A percentile compares a stretch with the other conserved stretches of the same genome.
phyloP scores from a whole-genome alignment of 2,329 filamentous ascomycete genomes.

The Colletotrichum incanum region DNA sequence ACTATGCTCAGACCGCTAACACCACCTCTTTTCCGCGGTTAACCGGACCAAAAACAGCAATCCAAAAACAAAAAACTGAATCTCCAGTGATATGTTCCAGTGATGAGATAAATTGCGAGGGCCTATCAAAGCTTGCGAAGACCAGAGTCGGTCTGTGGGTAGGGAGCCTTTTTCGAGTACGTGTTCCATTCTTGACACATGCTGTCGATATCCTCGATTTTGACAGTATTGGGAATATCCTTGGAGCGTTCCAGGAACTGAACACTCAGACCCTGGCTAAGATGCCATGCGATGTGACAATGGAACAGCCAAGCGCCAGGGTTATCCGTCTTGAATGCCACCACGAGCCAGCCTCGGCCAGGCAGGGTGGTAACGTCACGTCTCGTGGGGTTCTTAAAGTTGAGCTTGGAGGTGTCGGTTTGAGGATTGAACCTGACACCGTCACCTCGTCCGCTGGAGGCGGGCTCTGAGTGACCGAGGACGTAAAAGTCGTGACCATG shows the following conservation, averaged over 20 bases:
- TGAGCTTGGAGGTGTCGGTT: slow-evolving; percentile 54
- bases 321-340: slow-evolving; percentile 66
- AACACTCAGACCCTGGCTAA: slow-evolving; percentile 63
- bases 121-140: neutral
- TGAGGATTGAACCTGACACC: slow-evolving; percentile 47
- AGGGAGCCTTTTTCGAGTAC: slow-evolving; percentile 25
- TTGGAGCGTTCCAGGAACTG: slow-evolving; percentile 63
- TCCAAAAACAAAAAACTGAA: neutral
- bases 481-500: slow-evolving; percentile 63
- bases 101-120: no score
- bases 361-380: slow-evolving; percentile 64
- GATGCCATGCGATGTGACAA: slow-evolving; percentile 67
- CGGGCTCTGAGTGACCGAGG: slow-evolving; percentile 50
- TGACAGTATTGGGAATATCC: slow-evolving; percentile 40
- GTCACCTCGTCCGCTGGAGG: slow-evolving; percentile 26
- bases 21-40: neutral
- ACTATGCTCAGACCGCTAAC: slow-evolving; percentile 23
- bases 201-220: slow-evolving; percentile 20
- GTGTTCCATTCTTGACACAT: slow-evolving; percentile 27
- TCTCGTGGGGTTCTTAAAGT: slow-evolving; percentile 60
- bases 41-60: neutral
- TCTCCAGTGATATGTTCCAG: neutral
- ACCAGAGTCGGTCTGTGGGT: slow-evolving; percentile 30
- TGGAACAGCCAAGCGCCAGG: slow-evolving; percentile 65
- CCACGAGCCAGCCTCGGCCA: slow-evolving; percentile 59